Base-by-base conservation (phyloP, 2,329 filamentous ascomycete species). In the Phyllosticta capitalensis region DNA sequence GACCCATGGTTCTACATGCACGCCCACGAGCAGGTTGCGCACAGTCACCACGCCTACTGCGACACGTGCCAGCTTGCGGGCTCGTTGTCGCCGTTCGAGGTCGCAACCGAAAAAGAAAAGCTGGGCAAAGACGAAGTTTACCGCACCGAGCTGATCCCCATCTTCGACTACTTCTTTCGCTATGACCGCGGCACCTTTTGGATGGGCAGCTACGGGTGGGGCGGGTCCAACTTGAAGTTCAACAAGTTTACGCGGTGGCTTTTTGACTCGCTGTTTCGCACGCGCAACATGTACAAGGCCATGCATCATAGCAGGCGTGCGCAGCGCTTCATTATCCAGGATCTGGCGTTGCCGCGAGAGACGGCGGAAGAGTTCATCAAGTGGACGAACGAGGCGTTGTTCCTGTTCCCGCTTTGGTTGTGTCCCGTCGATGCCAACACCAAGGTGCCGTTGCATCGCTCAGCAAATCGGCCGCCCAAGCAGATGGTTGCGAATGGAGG, bases 131-230 rank as follows among this genome's bases (percentile, higher is more conserved):
- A 24, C n/a, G 4, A 17, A 5, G 10, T 17, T 3, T 4, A 17
- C 45, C 14, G 10, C 50, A 64, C 69, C 58, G 84, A 87, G 61
- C 81, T 81, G 60, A 78, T 88, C 1, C 84, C 84, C 0, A 65
- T 88, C 0, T 72, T 74, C 1, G 85, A 88, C 66, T 89, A 89
- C 69, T 80, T 88, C 61, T 89, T 89, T 71, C 81, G 86, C 17
- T 88, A 87, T 72, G 85, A 89, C 68, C 80, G 85, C 38, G 86
- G 84, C 53, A 84, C 81, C 2, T 88, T 88, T 72, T 89, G 85
- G 86, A 81, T 82, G 3, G 85, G 81, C 9, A 74, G 74, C 21
- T 82, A 84, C 60, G 82, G 84, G 1, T 88, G 85, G 71, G 70
- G 74, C 21, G 88, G 88, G 71, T 87, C 88, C 69, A 67, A 79